Conservation (phyloP, 2,329 filamentous ascomycete species). For the Botryotinia calthae region DNA sequence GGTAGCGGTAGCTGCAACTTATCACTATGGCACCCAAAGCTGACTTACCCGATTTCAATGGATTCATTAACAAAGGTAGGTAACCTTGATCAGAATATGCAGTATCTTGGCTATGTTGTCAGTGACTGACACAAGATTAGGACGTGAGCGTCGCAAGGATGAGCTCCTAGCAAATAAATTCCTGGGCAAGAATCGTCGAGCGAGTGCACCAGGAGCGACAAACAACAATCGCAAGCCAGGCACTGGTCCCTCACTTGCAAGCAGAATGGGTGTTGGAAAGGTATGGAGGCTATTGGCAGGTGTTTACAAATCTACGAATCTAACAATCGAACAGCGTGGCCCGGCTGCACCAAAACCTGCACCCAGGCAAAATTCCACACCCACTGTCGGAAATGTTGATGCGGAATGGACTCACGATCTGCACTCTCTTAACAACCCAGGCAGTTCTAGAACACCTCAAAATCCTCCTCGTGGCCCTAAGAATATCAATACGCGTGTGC, state of each 20-base stretch:
- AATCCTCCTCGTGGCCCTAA: slow-evolving; percentile 37
- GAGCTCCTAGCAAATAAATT: slow-evolving; percentile 70
- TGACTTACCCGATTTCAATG: slow-evolving; percentile 36
- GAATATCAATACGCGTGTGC: slow-evolving; percentile 28
- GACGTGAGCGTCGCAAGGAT: slow-evolving; percentile 67
- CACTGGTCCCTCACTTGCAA: slow-evolving; percentile 60
- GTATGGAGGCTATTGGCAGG: slow-evolving; percentile 41
- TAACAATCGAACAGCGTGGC: slow-evolving; percentile 28
- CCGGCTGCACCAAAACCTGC: slow-evolving; percentile 30
- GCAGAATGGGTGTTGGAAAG: slow-evolving; percentile 72
- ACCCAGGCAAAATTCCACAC: slow-evolving; percentile 24
- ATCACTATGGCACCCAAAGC: slow-evolving; percentile 36
- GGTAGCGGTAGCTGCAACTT: neutral
- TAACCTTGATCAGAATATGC: neutral
- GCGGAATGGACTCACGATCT: slow-evolving; percentile 72
- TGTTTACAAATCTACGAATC: slow-evolving; percentile 13
- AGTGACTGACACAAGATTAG: slow-evolving; percentile 29
- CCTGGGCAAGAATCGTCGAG: slow-evolving; percentile 59
- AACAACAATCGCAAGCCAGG: slow-evolving; percentile 47
- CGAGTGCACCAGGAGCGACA: slow-evolving; percentile 52
- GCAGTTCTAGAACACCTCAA: slow-evolving; percentile 44
- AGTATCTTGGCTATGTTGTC: neutral
- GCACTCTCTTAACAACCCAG: slow-evolving; percentile 49
- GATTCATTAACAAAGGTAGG: slow-evolving; percentile 38
- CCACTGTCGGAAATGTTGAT: slow-evolving; percentile 56